phyloP scores from a whole-genome alignment of 2,329 filamentous ascomycete species.

The Epichloe hybrida region DNA sequence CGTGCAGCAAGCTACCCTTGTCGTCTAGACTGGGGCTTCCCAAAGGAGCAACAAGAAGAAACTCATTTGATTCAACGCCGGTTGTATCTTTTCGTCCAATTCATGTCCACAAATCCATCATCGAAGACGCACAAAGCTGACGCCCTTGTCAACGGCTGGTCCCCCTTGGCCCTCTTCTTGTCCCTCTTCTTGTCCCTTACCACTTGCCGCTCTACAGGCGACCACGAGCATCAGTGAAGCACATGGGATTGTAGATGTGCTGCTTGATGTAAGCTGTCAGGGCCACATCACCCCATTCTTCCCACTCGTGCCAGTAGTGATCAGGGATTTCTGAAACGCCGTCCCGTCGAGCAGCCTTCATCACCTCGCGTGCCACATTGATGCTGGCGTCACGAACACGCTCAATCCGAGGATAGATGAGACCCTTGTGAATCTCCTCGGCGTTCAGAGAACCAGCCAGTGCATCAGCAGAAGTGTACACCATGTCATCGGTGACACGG shows the following conservation, averaged over 20 bases:
- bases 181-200: background rate
- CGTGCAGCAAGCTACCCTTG: background rate
- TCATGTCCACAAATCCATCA: background rate
- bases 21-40: background rate
- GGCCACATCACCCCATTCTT: constrained; percentile 54
- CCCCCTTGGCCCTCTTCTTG: background rate
- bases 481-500: constrained; percentile 85
- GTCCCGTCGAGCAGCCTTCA: constrained; percentile 76
- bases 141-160: background rate
- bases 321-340: constrained; percentile 60
- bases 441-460: constrained; percentile 65
- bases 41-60: background rate
- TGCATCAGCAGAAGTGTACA: constrained; percentile 81
- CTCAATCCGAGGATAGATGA: constrained; percentile 83
- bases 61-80: background rate
- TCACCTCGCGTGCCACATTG: constrained; percentile 77
- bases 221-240: constrained; percentile 23
- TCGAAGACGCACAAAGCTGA: background rate
- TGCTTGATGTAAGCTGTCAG: constrained; percentile 47
- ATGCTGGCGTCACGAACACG: constrained; percentile 85
- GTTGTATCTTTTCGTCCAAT: background rate
- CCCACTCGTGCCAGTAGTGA: constrained; percentile 57
- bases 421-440: constrained; percentile 68
- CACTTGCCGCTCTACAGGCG: constrained; percentile 14
- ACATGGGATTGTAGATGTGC: constrained; percentile 45